Evolutionary conservation across 495 filamentous ascomycete genomes (phyloP).

Genomic region (Friedmanniomyces simplex): DNA sequence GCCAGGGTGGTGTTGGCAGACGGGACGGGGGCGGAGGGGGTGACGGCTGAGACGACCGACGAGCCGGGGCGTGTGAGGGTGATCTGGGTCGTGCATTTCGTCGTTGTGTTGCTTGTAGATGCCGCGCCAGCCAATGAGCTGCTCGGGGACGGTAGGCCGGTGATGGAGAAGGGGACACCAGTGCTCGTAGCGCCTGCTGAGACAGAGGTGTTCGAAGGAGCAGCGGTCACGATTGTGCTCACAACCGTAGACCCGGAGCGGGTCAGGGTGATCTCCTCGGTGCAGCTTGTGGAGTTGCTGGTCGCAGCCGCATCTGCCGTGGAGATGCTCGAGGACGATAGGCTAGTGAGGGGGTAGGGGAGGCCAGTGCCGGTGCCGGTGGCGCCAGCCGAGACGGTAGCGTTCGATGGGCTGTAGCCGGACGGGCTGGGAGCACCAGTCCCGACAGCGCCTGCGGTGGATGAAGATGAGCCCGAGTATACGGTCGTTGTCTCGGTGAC

Average conservation of each 20-base stretch:
- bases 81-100: neutral
- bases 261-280: neutral
- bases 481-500: slow-evolving; percentile 1
- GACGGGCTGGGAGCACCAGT: neutral
- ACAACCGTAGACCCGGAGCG: neutral
- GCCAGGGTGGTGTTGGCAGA: slow-evolving; percentile 8
- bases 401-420: neutral
- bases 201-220: neutral
- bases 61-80: neutral
- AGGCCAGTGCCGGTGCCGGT: neutral
- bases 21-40: neutral
- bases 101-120: too few relatives aligned
- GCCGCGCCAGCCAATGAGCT: too few relatives aligned
- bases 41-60: neutral
- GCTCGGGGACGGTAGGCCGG: too few relatives aligned
- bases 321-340: neutral
- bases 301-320: neutral
- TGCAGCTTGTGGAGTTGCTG: neutral
- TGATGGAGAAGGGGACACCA: too few relatives aligned
- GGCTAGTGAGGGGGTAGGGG: neutral
- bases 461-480: neutral
- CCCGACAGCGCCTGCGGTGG: neutral
- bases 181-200: too few relatives aligned
- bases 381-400: neutral
- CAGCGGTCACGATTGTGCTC: neutral